These are phyloP conservation scores for Zarea fungicola DNA, from an alignment of 2,329 filamentous ascomycete genomes.

Conservation along the genomic window DNA sequence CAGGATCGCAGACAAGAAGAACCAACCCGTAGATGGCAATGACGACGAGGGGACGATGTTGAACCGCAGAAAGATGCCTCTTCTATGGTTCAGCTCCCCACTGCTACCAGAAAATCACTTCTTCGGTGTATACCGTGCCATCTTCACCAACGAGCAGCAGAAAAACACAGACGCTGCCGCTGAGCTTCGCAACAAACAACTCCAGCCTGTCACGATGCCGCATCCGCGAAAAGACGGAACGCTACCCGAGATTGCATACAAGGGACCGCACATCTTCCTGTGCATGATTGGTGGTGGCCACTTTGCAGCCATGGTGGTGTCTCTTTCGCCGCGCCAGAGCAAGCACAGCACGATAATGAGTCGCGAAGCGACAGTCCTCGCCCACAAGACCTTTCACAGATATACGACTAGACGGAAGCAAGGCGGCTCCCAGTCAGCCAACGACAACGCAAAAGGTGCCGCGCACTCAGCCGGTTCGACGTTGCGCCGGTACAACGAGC, in stretches of 20 bases:
- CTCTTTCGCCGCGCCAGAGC: slow-evolving; percentile 71
- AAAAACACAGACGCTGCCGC: slow-evolving; percentile 58
- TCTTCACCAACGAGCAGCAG: slow-evolving; percentile 70
- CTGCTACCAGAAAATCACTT: slow-evolving; percentile 71
- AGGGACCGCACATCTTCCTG: slow-evolving; percentile 82
- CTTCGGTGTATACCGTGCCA: slow-evolving; percentile 77
- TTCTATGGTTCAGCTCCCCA: slow-evolving; percentile 82
- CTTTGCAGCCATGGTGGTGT: slow-evolving; percentile 94
- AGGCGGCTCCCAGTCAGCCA: slow-evolving; percentile 89
- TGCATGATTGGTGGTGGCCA: slow-evolving; percentile 99
- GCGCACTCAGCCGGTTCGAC: slow-evolving; percentile 91
- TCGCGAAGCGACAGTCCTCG: slow-evolving; percentile 79
- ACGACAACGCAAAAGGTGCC: slow-evolving; percentile 87
- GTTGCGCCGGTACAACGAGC: slow-evolving; percentile 89
- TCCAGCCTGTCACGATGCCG: slow-evolving; percentile 54
- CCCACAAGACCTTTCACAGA: slow-evolving; percentile 95
- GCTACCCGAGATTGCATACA: slow-evolving; percentile 50
- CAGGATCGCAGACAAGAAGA: slow-evolving; percentile 53
- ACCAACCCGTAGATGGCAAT: slow-evolving; percentile 48
- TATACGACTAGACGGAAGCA: slow-evolving; percentile 97
- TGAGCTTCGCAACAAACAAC: slow-evolving; percentile 69
- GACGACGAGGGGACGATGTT: slow-evolving; percentile 41
- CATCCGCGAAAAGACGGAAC: slow-evolving; percentile 55
- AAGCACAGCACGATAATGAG: slow-evolving; percentile 71
- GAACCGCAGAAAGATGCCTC: slow-evolving; percentile 61